Evolutionary conservation across 805 yeast species (phyloP), one percentile per base, ranked within the genome.

Genomic region (Candida patagonica): DNA sequence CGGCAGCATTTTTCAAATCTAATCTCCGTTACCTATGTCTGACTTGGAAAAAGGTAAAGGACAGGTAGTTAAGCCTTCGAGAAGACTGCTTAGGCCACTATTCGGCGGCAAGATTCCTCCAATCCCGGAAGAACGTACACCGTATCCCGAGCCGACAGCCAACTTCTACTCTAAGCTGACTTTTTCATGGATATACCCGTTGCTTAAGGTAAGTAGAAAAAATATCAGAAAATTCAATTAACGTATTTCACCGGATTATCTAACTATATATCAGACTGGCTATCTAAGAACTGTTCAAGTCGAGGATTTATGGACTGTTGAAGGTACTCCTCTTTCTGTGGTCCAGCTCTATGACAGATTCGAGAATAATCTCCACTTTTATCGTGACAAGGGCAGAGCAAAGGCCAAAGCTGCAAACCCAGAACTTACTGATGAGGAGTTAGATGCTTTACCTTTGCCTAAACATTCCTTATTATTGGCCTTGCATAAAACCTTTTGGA

Each of bases 251-350:
- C 30, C 9, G n/a, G 9, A 27, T 20, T 20, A 12, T 12, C 26
- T 39, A 19, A 37, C 36, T 33, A 21, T 22, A 16, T 17, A 38
- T 12, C 22, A 49, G 52, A 63, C 66, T 5, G 88, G 87, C 0
- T 80, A 80, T 55, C 66, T 72, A 44, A 64, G 88, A 49, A 75
- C 83, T 9, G 52, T 80, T 21, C 70, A 68, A 37, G 71, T 73
- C 1, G 69, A 70, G 27, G 88, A 80, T 55, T 52, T 80, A 44
- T 80, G 59, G 46, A 42, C 44, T 5, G 47, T 73, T 6, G 67
- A 60, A 5, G 66, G 62, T 2, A 60, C 63, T 15, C 53, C 66
- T 30, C 49, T 54, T 6, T 46, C 49, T 9, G 53, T 63, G 8
- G 60, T 60, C 4, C 48, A 44, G n/a, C 49, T 70, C 57, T 64